Evolutionary conservation across 106 monocot genomes (phyloP), one percentile per base, ranked within the genome.

Genomic region (Acorus calamus): DNA sequence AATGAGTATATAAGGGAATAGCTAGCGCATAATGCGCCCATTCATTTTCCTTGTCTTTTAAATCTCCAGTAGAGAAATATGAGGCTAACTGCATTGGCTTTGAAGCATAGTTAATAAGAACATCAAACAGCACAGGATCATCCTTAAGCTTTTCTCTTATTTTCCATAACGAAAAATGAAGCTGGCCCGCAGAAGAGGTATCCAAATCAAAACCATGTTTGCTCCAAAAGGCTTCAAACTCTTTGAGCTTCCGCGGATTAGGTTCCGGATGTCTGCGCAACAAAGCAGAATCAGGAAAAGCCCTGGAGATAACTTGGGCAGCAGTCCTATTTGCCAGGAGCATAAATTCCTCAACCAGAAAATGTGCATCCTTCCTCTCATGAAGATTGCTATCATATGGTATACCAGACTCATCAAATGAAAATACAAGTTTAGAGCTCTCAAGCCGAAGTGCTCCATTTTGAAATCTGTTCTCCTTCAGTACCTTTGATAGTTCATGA

Each of bases 211-310:
- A 84, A 52, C 94, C 94, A 78, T 80, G 76, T 68, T 80, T 87
- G 60, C 60, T 68, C 13, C 90, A 91, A 81, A 87, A 91, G 47
- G 78, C 52, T 83, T 84, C 84, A 70, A 96, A 91, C 43, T 96
- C 94, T 68, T 72, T 87, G 28, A 91, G 82, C 64, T 87, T 96
- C 28, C 87, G 67, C 14, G 69, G 49, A 62, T 83, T 90, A 55
- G 94, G 94, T 70, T 90, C 82, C 52, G 87, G 94, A 80, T 96
- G 94, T 58, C 94, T 86, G 9, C 90, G 77, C 8, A 96, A 74
- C 51, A 96, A 75, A 0, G 94, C 76, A 77, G 82, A 76, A 13
- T 85, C 82, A 44, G 90, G 94, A 78, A 87, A 96, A 42, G 77
- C 61, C 74, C 61, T 77, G 6, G 87, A 84, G 75, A 96, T 87